Conservation (phyloP, 495 filamentous ascomycete genomes). For the Neurospora intermedia region DNA sequence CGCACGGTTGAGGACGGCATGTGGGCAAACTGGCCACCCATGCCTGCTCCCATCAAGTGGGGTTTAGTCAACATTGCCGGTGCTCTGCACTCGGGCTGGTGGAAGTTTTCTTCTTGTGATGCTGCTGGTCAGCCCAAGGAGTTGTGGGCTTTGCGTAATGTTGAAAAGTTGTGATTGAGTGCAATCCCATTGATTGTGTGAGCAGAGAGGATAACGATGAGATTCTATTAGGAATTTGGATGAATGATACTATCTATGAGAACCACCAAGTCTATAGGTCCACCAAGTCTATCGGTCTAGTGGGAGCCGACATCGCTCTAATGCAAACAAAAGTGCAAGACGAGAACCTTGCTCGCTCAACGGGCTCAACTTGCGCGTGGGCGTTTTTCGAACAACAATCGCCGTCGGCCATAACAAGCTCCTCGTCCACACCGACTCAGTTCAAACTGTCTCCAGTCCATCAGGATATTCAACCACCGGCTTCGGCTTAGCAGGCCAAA, state of each 20-base stretch:
- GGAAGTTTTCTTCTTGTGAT: conserved; percentile 44
- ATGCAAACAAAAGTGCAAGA: not conserved
- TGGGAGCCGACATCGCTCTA: not conserved
- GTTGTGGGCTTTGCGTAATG: conserved; percentile 9
- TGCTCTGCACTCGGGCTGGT: conserved; percentile 33
- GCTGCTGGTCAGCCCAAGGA: conserved; percentile 29
- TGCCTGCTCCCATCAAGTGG: conserved; percentile 37
- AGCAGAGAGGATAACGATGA: not conserved
- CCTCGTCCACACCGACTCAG: not conserved
- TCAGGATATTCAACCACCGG: not conserved
- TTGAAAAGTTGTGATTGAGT: not conserved
- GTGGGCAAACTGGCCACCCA: conserved; percentile 42
- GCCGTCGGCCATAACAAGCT: not conserved
- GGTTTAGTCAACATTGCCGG: conserved; percentile 36
- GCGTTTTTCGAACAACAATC: not conserved
- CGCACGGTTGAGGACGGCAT: conserved; percentile 40
- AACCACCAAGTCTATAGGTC: not conserved
- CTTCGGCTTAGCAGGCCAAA: conserved; percentile 35
- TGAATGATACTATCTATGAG: not conserved
- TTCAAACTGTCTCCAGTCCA: not conserved
- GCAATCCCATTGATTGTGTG: not conserved
- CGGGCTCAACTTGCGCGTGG: not conserved
- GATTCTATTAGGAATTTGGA: not conserved
- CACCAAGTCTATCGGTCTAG: not conserved
- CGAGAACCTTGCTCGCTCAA: not conserved